Conservation (phyloP, 1,139 yeast species). For the Starmera stellimalicola region DNA sequence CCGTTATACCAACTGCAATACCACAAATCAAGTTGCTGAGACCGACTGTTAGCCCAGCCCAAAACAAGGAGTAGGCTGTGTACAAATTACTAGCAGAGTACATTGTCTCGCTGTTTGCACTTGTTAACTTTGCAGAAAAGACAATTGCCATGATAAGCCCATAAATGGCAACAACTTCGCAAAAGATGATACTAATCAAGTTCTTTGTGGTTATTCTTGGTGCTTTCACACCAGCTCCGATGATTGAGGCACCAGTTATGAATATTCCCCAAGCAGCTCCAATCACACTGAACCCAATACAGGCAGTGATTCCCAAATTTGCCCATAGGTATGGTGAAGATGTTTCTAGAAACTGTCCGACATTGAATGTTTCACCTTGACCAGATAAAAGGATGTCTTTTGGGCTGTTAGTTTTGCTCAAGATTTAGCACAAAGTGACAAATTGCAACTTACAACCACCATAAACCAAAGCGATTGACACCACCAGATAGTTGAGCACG, state of each 20-base stretch:
- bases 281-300: slow-evolving; percentile 90
- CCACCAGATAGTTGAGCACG: slow-evolving; percentile 11
- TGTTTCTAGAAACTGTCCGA: slow-evolving; percentile 76
- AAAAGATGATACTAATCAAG: slow-evolving; percentile 91
- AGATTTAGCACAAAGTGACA: slow-evolving; percentile 3
- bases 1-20: slow-evolving; percentile 94
- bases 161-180: slow-evolving; percentile 98
- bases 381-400: slow-evolving; percentile 79
- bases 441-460: slow-evolving; percentile 21
- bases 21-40: slow-evolving; percentile 92
- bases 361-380: slow-evolving; percentile 81
- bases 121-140: slow-evolving; percentile 84
- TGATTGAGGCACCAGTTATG: slow-evolving; percentile 85
- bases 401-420: no score
- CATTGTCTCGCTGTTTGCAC: slow-evolving; percentile 47
- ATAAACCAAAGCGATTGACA: slow-evolving; percentile 16
- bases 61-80: slow-evolving; percentile 89
- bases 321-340: slow-evolving; percentile 99
- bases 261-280: slow-evolving; percentile 99
- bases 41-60: slow-evolving; percentile 99
- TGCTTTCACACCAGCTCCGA: slow-evolving; percentile 97
- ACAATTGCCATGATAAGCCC: slow-evolving; percentile 98
- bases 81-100: slow-evolving; percentile 80
- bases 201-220: slow-evolving; percentile 97
- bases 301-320: slow-evolving; percentile 77